Percentiles rank a stretch among this genome's conserved stretches.
phyloP scores from a whole-genome alignment of 2,329 filamentous ascomycete species.

The Chrysoporthe deuterocubensis region DNA sequence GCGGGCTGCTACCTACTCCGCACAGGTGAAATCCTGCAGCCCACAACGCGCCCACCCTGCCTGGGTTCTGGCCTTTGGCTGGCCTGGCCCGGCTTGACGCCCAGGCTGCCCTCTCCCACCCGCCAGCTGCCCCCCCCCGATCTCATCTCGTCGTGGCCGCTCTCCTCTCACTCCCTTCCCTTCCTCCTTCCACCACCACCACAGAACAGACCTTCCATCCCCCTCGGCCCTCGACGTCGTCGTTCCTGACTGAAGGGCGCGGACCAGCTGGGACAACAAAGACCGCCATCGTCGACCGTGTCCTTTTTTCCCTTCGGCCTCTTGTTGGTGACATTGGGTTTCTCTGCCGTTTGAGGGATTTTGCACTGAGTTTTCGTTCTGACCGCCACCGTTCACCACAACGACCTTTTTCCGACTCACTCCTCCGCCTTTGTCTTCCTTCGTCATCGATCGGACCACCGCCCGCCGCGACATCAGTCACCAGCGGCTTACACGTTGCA shows the following conservation, averaged over 20 bases:
- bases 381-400: conserved; percentile 5
- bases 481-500: background rate
- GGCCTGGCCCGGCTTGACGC: background rate
- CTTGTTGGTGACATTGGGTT: background rate
- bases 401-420: conserved; percentile 1
- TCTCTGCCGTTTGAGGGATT: conserved; percentile 19
- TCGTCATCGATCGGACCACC: conserved; percentile 14
- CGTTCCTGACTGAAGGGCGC: conserved; percentile 20
- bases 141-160: conserved; percentile 28
- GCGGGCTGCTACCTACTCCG: conserved; percentile 3
- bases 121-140: conserved; percentile 30
- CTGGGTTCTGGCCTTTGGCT: background rate
- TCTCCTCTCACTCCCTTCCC: conserved; percentile 30
- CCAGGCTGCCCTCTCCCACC: conserved; percentile 24
- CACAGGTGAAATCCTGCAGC: conserved; percentile 8
- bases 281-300: conserved; percentile 4
- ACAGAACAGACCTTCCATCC: conserved; percentile 13
- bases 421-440: conserved; percentile 1
- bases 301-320: conserved; percentile 9
- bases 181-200: conserved; percentile 19
- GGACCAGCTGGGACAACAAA: conserved; percentile 23
- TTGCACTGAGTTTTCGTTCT: background rate
- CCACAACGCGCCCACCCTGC: background rate
- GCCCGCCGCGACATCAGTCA: conserved; percentile 7
- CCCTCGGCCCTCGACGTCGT: conserved; percentile 21